Evolutionary conservation across 257 asterid species (phyloP).

Genomic region (Sherardia arvensis): DNA sequence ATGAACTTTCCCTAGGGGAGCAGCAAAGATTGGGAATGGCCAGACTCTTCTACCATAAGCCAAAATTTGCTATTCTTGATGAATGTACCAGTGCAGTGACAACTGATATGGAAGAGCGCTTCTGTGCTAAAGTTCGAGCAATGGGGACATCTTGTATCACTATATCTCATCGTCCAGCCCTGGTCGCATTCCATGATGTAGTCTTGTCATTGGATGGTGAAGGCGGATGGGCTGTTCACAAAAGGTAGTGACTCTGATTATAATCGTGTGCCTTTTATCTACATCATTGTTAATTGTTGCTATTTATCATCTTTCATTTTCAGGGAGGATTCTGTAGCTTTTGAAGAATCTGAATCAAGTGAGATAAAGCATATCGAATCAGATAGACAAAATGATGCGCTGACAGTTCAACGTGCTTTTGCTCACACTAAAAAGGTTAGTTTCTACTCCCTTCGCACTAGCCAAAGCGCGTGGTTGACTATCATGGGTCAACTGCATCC

Average conservation of each 20-base stretch:
- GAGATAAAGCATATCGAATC: constrained; percentile 45
- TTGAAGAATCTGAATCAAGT: constrained; percentile 44
- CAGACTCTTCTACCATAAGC: constrained; percentile 96
- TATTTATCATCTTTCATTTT: constrained; percentile 16
- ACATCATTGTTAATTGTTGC: constrained; percentile 5
- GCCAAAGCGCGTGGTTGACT: too few species aligned
- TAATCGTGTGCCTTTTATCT: constrained; percentile 3
- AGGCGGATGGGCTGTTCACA: constrained; percentile 97
- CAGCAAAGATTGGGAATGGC: constrained; percentile 99
- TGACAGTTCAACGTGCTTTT: constrained; percentile 92
- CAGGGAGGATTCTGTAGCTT: constrained; percentile 61
- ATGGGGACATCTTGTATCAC: constrained; percentile 99
- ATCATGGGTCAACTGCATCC: too few species aligned
- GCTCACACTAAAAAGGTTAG: constrained; percentile 64
- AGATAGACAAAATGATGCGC: constrained; percentile 81
- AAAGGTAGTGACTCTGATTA: constrained; percentile 39
- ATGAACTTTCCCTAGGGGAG: constrained; percentile 93
- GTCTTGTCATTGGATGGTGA: constrained; percentile 98
- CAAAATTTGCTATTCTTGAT: constrained; percentile 93
- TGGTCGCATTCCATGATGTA: constrained; percentile 95
- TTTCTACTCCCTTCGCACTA: too few species aligned
- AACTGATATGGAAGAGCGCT: constrained; percentile 97
- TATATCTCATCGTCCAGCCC: constrained; percentile 97
- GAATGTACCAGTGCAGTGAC: constrained; percentile 99
- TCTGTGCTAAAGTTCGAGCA: constrained; percentile 92